phyloP scores from a whole-genome alignment of 768 basidiomycete genomes.

The Boletus eberwhitei region DNA sequence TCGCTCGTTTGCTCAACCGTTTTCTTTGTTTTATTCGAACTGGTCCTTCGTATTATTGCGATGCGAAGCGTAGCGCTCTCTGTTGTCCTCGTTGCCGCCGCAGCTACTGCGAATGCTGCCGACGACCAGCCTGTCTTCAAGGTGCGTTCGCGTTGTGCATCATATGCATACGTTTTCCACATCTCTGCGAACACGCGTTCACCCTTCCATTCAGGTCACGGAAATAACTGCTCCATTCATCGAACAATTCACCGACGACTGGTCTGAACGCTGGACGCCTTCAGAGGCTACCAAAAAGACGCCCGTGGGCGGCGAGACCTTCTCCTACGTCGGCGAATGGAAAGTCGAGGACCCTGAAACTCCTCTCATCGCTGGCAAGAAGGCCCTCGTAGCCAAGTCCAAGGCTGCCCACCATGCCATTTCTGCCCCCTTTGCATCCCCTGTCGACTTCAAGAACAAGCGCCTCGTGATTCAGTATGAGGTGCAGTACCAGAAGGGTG shows the following conservation, averaged over 20 bases:
- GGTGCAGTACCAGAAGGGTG: constrained; percentile 98
- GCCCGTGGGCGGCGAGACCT: constrained; percentile 91
- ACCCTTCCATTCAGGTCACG: constrained; percentile 51
- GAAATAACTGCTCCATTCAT: constrained; percentile 83
- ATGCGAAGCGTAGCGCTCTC: constrained; percentile 92
- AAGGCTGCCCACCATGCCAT: constrained; percentile 99
- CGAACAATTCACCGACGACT: constrained; percentile 94
- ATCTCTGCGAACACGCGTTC: background rate
- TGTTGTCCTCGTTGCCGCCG: constrained; percentile 62
- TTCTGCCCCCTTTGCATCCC: constrained; percentile 79
- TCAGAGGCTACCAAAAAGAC: constrained; percentile 99
- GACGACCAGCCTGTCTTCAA: constrained; percentile 67
- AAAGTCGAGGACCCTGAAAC: constrained; percentile 84
- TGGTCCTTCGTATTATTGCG: constrained; percentile 61
- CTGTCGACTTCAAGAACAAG: constrained; percentile 78
- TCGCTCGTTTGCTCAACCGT: constrained; percentile 34
- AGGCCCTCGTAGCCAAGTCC: constrained; percentile 91
- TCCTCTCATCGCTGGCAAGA: constrained; percentile 78
- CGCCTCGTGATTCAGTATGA: constrained; percentile 97
- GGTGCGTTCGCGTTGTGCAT: constrained; percentile 37
- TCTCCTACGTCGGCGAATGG: constrained; percentile 98
- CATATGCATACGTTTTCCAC: constrained; percentile 9
- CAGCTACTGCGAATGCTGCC: constrained; percentile 57
- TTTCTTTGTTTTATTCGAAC: constrained; percentile 37
- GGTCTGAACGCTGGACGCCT: constrained; percentile 90